Base-by-base conservation (phyloP, 106 monocot genomes). In the Chionographis japonica region DNA sequence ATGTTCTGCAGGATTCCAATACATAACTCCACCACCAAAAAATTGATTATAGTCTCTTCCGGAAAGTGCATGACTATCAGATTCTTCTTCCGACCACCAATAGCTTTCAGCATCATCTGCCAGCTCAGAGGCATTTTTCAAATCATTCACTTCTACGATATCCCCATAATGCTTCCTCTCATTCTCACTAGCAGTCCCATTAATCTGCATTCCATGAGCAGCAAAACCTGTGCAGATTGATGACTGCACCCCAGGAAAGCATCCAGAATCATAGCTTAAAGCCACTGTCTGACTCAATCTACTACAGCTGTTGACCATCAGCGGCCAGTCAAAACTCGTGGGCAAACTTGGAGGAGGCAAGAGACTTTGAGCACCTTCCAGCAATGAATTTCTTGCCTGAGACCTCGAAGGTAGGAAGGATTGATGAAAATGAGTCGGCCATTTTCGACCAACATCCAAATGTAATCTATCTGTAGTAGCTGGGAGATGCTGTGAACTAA, bases 1-100 rank as follows among this genome's bases (percentile, higher is more conserved):
- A 81, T 90, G 68, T 63, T 98, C 98, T 69, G 90, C 79, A 37
- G 98, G 77, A 78, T 88, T 98, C 98, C 98, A 98, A 70, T 98
- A 98, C 98, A 98, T 98, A 15, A 90, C 75, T 49, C 98, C 98
- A 70, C 98, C 98, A 77, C 98, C 98, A 87, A 98, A 98, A 79
- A 83, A 82, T 73, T 98, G 80, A 78, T 88, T 93, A 73, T 87
- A 93, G 70, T 92, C 92, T 62, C 84, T 77, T 56, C 82, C 89
- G 68, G 77, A 67, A 68, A 69, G 53, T 58, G 79, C 66, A 55
- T 79, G 84, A 17, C 60, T n/a, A 55, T 93, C 98, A 54, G 73
- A 40, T 77, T 98, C 98, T 74, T 93, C 98, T 78, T 98, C 98
- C 57, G 98, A 88, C 42, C 87, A 66, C 92, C 89, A 93, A 66